A percentile compares a stretch with the other conserved stretches of the same genome.
Conservation (phyloP, 2,329 filamentous ascomycete species). For the Raffaelea ambrosiae region DNA sequence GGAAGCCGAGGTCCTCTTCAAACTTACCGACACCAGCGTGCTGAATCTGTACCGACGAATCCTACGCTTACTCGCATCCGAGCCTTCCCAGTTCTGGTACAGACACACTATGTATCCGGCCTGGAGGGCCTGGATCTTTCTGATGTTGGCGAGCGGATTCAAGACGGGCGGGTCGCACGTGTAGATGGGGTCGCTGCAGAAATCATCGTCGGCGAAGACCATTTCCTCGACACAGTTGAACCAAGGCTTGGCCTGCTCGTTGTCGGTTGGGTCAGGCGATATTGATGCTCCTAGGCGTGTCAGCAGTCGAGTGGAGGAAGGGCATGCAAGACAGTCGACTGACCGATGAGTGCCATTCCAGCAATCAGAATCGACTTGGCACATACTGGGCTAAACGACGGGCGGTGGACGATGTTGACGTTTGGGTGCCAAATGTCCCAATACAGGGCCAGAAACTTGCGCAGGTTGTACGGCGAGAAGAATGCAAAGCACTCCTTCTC, state of each 20-base stretch:
- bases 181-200: conserved; percentile 1
- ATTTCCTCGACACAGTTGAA: conserved; percentile 8
- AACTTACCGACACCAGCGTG: conserved; percentile 5
- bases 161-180: neutral
- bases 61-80: conserved; percentile 5
- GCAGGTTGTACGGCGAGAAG: conserved; percentile 5
- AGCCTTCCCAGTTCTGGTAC: conserved; percentile 7
- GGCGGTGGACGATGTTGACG: conserved; percentile 4
- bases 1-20: too few relatives aligned
- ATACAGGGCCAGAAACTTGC: conserved; percentile 3
- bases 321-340: neutral
- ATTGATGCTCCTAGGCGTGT: neutral
- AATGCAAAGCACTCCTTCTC: conserved; percentile 4
- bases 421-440: conserved; percentile 7
- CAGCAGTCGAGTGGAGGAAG: neutral
- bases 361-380: conserved; percentile 2
- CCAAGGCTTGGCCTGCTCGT: conserved; percentile 2
- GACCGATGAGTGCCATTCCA: conserved; percentile 1
- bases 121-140: conserved; percentile 5
- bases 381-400: neutral
- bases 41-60: conserved; percentile 5
- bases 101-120: conserved; percentile 5
- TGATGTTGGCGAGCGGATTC: neutral
- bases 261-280: neutral
- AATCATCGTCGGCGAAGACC: conserved; percentile 4